Evolutionary conservation across 2,329 filamentous ascomycete species (phyloP), one percentile per base, ranked within the genome.

Genomic region (Hypoxylon sp.): DNA sequence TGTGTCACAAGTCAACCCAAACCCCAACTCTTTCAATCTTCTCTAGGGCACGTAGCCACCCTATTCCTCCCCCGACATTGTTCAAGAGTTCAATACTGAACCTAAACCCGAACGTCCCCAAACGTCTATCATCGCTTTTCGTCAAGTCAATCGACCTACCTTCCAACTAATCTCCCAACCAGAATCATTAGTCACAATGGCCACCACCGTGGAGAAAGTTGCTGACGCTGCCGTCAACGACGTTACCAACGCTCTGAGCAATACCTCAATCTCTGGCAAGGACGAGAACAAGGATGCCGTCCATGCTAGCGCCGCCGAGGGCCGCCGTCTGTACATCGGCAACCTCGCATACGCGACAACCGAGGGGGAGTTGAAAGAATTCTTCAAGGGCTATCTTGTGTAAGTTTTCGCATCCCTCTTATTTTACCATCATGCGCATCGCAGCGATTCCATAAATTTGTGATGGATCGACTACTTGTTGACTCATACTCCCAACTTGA

Each of bases 321-420:
- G 96, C 83, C 93, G 96, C 87, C 93, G 96, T 87, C 92, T 99
- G 79, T 99, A 99, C 87, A 98, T 99, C 87, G 96, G 96, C 88
- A 99, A 99, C 89, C 93, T 99, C 90, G 96, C 96, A 80, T 99
- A 99, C 84, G 94, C 95, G 91, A 98, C 96, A 91, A 97, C 94
- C 83, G 96, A 98, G 93, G 96, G 93, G 91, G 94, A 98, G 91
- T 93, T 99, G 89, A 97, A 97, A 89, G 93, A 96, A 79, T 99
- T 99, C 90, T 99, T 99, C 92, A 95, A 96, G 89, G 93, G 91
- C 84, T 98, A 97, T 89, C 92, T 96, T 87, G 93, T 99, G 96
- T 99, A 89, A 89, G 95, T 93, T 67, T 58, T 34, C 43, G 19
- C 41, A 34, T 38, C 25, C 28, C 4, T 38, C 19, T 52, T 41